Base-by-base conservation (phyloP, 805 yeast genomes). In the Candida verbasci region DNA sequence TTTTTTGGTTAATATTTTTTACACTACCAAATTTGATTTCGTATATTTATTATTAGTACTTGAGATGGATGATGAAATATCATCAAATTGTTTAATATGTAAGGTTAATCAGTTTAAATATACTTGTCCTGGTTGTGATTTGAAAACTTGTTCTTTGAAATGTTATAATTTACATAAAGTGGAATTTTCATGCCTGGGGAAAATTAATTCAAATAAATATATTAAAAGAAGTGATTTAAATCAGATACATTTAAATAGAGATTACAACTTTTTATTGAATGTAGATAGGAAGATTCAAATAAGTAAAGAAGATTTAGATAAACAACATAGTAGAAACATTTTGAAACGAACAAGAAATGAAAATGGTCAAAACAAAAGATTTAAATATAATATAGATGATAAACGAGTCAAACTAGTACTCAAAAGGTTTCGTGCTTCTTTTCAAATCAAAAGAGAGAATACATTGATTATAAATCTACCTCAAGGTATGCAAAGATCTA, bases 81-180 rank as follows among this genome's bases (percentile, higher is more conserved):
- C 3, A 8, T 9, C 14, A 3, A 27, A 16, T 12, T 66, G 72
- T 46, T 43, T 57, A 11, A 53, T 67, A 26, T 67, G 73, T 40
- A 61, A 58, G 12, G 44, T 50, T n/a, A 52, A 56, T 25, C 44
- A 44, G 9, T 64, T 68, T 39, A 83, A 80, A 49, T 89, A 89
- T 54, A 78, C 71, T 10, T 89, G 97, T 55, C 96, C 96, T 0
- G 80, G 82, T 12, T 89, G 97, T 52, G 60, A 62, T 5, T 55
- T 64, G 4, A 68, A 61, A 39, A 82, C 91, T 0, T 89, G 97
- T 53, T 77, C 84, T 0, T 52, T 85, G 6, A 68, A 49, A 7
- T 89, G 96, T 61, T 85, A 83, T 18, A 77, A 74, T 42, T 53
- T 68, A 16, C 97, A 89, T 52, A 87, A 87, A 56, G 48, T 45